phyloP scores from a whole-genome alignment of 225 moss, liverwort and hornwort species.

The Marchantia polymorpha region DNA sequence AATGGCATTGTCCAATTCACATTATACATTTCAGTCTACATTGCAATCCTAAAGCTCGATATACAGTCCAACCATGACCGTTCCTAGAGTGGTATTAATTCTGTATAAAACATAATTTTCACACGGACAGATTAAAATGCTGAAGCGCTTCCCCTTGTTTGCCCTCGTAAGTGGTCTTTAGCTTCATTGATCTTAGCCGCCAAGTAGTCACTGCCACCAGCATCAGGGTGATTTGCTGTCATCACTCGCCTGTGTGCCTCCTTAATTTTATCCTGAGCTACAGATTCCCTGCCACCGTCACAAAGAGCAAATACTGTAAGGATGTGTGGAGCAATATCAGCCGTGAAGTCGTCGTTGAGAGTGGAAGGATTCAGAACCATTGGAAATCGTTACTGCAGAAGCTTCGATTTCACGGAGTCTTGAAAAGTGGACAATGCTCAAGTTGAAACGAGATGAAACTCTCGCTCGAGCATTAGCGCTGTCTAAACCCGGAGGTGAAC shows the following conservation, averaged over 20 bases:
- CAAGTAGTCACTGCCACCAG: constrained; percentile 82
- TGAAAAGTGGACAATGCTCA: not conserved
- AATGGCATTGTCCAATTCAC: not conserved
- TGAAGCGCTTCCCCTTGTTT: constrained; percentile 77
- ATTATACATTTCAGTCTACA: not conserved
- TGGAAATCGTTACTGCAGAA: too few species aligned
- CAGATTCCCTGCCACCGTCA: constrained; percentile 52
- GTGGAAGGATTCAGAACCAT: too few species aligned
- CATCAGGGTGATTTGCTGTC: constrained; percentile 91
- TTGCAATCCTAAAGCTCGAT: constrained; percentile 7
- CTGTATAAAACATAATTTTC: not conserved
- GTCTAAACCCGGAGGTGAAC: too few species aligned
- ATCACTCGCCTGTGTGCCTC: constrained; percentile 93
- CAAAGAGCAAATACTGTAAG: too few species aligned
- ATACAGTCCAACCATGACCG: constrained; percentile 5
- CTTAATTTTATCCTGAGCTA: constrained; percentile 86
- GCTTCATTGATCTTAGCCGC: constrained; percentile 94
- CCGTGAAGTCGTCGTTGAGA: too few species aligned
- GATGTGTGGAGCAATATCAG: too few species aligned
- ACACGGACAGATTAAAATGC: constrained; percentile 43
- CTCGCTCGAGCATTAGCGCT: too few species aligned
- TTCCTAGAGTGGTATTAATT: not conserved
- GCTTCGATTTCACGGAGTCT: too few species aligned
- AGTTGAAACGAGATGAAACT: not conserved
- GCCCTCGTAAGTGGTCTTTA: constrained; percentile 80